These are phyloP conservation scores for Trichoderma aggressivum DNA, from an alignment of 2,329 filamentous ascomycete genomes.

Conservation along the genomic window DNA sequence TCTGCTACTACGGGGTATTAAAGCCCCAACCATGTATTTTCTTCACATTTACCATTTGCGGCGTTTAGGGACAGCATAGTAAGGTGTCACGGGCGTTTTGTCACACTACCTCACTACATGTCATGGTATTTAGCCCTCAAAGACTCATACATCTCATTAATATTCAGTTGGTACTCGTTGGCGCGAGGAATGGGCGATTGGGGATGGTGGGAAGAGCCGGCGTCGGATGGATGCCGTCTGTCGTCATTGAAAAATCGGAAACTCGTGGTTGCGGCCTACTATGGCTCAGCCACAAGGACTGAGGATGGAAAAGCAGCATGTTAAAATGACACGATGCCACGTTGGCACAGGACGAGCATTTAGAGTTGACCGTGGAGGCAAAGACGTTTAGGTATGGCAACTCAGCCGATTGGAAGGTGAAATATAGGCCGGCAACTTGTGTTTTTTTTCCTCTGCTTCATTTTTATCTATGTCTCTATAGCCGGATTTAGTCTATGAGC, in stretches of 20 bases:
- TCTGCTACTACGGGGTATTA: slow-evolving; percentile 21
- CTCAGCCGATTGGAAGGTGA: slow-evolving; percentile 1
- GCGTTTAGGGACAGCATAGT: slow-evolving; percentile 58
- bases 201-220: background rate
- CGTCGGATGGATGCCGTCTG: background rate
- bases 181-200: background rate
- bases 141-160: slow-evolving; percentile 39
- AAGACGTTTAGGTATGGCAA: slow-evolving; percentile 10
- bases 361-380: slow-evolving; percentile 5
- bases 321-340: slow-evolving; percentile 14
- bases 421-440: slow-evolving; percentile 20
- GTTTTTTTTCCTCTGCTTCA: slow-evolving; percentile 21
- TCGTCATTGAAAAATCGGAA: background rate
- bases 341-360: slow-evolving; percentile 11
- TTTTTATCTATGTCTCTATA: slow-evolving; percentile 16
- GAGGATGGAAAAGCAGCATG: slow-evolving; percentile 8
- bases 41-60: slow-evolving; percentile 46
- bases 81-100: slow-evolving; percentile 54
- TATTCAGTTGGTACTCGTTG: slow-evolving; percentile 23
- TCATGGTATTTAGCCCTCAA: slow-evolving; percentile 34
- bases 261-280: background rate
- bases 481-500: slow-evolving; percentile 15
- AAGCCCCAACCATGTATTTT: slow-evolving; percentile 48
- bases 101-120: slow-evolving; percentile 37
- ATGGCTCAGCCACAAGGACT: background rate